Evolutionary conservation across 2,329 filamentous ascomycete species (phyloP).

Genomic region (Sporothrix pseudoabietina): DNA sequence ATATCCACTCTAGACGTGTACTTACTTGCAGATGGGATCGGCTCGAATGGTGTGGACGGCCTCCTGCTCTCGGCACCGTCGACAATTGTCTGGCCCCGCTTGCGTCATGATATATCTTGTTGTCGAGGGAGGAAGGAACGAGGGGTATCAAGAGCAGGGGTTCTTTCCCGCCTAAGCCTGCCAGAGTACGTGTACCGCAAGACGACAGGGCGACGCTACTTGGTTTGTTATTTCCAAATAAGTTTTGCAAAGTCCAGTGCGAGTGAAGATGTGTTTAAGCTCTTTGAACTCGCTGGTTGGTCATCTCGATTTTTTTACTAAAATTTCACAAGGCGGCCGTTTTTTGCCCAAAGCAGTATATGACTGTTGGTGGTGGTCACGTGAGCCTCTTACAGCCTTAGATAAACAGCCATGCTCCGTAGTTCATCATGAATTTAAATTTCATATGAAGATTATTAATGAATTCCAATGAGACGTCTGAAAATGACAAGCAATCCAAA

Average conservation of each 20-base stretch:
- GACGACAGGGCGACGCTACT: background rate
- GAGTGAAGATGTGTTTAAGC: background rate
- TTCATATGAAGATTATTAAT: background rate
- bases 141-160: background rate
- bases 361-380: conserved; percentile 3
- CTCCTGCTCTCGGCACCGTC: conserved; percentile 56
- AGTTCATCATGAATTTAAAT: background rate
- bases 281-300: background rate
- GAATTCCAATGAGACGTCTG: background rate
- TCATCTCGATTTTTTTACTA: conserved; percentile 20
- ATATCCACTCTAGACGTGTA: background rate
- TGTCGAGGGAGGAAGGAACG: background rate
- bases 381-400: background rate
- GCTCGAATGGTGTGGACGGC: conserved; percentile 58
- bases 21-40: conserved; percentile 62
- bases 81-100: conserved; percentile 46
- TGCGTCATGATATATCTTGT: conserved; percentile 29
- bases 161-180: conserved; percentile 14
- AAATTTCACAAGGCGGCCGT: conserved; percentile 12
- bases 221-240: background rate
- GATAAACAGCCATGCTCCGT: background rate
- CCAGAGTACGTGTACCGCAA: background rate
- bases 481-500: background rate
- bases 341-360: conserved; percentile 16
- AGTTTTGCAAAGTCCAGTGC: no score